These are phyloP conservation scores for Fraxinus nigra DNA, from an alignment of 305 asterid genomes.

Conservation along the genomic window DNA sequence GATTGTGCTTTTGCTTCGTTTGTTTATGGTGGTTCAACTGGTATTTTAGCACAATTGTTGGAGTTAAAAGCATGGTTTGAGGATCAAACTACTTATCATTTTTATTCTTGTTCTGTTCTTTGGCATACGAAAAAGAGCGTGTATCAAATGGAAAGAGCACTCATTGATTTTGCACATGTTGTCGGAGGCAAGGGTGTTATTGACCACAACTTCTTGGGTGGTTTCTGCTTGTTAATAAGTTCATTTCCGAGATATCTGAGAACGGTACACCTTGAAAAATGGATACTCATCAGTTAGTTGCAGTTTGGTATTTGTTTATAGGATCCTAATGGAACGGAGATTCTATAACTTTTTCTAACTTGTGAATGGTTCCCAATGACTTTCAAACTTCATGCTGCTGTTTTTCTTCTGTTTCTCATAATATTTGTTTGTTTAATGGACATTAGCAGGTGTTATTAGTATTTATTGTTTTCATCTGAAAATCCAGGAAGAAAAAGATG, in stretches of 20 bases:
- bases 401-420: neutral
- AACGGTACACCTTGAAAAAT: neutral
- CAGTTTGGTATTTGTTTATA: neutral
- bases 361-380: neutral
- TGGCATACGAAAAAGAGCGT: slow-evolving; percentile 40
- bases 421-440: neutral
- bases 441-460: neutral
- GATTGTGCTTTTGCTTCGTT: slow-evolving; percentile 44
- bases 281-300: neutral
- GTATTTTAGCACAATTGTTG: slow-evolving; percentile 45
- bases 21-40: slow-evolving; percentile 40
- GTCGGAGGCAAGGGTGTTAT: slow-evolving; percentile 41
- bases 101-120: slow-evolving; percentile 43
- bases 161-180: slow-evolving; percentile 33
- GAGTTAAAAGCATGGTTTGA: slow-evolving; percentile 58
- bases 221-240: slow-evolving; percentile 50
- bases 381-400: neutral
- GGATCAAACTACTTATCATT: slow-evolving; percentile 47
- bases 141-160: slow-evolving; percentile 30
- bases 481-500: neutral
- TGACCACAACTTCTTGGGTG: slow-evolving; percentile 60
- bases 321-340: neutral
- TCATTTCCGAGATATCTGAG: slow-evolving; percentile 29
- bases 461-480: neutral
- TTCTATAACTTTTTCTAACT: neutral